Percentiles rank a stretch among this genome's conserved stretches.
Evolutionary conservation across 139 green algal species (phyloP).

Genomic region (Chlorella vulgaris): DNA sequence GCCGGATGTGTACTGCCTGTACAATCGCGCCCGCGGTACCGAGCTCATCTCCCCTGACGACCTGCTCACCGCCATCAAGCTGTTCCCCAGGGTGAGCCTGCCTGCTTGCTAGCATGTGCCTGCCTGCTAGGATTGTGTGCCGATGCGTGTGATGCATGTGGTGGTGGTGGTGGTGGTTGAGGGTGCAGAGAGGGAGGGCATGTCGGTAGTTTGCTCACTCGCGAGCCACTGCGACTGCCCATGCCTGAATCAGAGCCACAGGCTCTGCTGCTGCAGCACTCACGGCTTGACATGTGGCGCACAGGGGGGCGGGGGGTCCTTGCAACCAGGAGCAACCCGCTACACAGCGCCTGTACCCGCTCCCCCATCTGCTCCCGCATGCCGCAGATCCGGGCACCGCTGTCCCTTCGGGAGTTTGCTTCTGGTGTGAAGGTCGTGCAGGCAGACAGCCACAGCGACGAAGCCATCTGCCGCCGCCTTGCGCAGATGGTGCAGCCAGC

Average conservation of each 20-base stretch:
- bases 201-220: no score
- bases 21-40: conserved; percentile 88
- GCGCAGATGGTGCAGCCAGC: conserved; percentile 40
- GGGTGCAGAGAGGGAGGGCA: no score
- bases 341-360: no score
- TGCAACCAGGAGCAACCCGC: no score
- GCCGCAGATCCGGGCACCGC: conserved; percentile 42
- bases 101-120: neutral
- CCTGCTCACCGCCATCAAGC: conserved; percentile 66
- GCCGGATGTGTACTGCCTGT: conserved; percentile 95
- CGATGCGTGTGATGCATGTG: no score
- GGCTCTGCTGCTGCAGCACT: no score
- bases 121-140: neutral
- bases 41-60: conserved; percentile 97
- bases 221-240: neutral
- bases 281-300: no score
- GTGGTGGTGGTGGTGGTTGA: no score
- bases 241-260: neutral
- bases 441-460: conserved; percentile 61
- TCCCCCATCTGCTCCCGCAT: neutral
- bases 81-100: conserved; percentile 44
- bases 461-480: conserved; percentile 55
- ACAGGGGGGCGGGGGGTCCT: no score
- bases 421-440: conserved; percentile 83
- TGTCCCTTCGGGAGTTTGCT: conserved; percentile 65